These are phyloP conservation scores for Vaccinium darrowii DNA, from an alignment of 148 eudicot species.

Conservation along the genomic window DNA sequence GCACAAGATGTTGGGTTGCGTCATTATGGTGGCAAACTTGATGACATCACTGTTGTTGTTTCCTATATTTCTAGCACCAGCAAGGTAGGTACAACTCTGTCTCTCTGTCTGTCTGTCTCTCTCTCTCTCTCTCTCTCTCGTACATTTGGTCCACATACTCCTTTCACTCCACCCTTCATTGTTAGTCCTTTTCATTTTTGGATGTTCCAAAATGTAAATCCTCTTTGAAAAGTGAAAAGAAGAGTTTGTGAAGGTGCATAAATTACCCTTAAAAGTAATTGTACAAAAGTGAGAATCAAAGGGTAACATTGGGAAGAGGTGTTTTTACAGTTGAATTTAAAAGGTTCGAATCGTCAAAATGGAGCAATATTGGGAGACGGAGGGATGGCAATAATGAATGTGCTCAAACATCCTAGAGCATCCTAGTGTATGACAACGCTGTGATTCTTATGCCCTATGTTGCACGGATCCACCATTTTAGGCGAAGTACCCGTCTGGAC, in stretches of 20 bases:
- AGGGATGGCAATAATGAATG: neutral
- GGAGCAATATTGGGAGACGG: neutral
- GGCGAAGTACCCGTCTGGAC: too few species aligned
- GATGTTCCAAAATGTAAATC: neutral
- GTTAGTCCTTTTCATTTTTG: neutral
- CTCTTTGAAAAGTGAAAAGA: neutral
- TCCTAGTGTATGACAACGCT: neutral
- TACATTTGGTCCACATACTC: neutral
- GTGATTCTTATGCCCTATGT: neutral
- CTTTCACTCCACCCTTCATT: neutral
- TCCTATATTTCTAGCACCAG: constrained; percentile 26
- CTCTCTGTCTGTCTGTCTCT: neutral
- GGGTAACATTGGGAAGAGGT: neutral
- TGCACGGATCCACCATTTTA: too few species aligned
- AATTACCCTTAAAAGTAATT: neutral
- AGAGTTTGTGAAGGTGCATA: neutral
- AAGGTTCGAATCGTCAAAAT: neutral
- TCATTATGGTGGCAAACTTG: constrained; percentile 35
- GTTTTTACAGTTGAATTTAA: neutral
- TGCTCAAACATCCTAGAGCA: neutral
- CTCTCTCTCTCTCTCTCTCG: neutral
- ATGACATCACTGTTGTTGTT: constrained; percentile 32
- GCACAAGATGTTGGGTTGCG: constrained; percentile 34
- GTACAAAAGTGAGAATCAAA: neutral
- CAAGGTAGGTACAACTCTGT: constrained; percentile 24